Evolutionary conservation across 2,329 filamentous ascomycete species (phyloP).

Genomic region (Neobulgaria alba): DNA sequence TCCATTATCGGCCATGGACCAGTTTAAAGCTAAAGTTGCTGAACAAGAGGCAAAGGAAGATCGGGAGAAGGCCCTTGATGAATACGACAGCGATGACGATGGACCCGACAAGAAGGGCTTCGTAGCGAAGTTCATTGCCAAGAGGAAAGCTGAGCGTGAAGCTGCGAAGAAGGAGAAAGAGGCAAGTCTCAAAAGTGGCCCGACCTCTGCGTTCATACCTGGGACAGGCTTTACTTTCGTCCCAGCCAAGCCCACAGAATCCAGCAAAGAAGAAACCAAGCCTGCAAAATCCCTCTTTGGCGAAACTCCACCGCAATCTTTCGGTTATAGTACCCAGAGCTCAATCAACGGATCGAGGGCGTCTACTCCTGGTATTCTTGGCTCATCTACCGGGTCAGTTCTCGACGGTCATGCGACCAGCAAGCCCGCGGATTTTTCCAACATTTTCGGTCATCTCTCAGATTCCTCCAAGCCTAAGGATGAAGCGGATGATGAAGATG

Average conservation of each 20-base stretch:
- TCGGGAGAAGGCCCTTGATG: no score
- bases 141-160: slow-evolving; percentile 1
- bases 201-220: no score
- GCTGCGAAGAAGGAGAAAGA: no score
- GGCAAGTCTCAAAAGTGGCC: no score
- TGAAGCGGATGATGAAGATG: slow-evolving; percentile 16
- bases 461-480: slow-evolving; percentile 44
- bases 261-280: no score
- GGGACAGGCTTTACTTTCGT: no score
- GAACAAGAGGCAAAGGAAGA: neutral
- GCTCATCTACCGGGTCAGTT: slow-evolving; percentile 19
- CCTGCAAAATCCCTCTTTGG: slow-evolving; percentile 16
- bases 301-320: slow-evolving; percentile 33
- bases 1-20: no score
- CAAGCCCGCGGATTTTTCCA: slow-evolving; percentile 27
- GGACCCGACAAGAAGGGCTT: neutral
- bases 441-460: slow-evolving; percentile 54
- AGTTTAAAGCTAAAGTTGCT: slow-evolving; percentile 29
- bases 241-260: no score
- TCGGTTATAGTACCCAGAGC: slow-evolving; percentile 16
- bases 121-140: neutral
- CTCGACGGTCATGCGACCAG: slow-evolving; percentile 19
- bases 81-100: neutral
- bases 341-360: slow-evolving; percentile 20
- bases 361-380: slow-evolving; percentile 21